These are phyloP conservation scores for Erodium chrysanthum DNA, from an alignment of 441 rosid species.

Conservation along the genomic window DNA sequence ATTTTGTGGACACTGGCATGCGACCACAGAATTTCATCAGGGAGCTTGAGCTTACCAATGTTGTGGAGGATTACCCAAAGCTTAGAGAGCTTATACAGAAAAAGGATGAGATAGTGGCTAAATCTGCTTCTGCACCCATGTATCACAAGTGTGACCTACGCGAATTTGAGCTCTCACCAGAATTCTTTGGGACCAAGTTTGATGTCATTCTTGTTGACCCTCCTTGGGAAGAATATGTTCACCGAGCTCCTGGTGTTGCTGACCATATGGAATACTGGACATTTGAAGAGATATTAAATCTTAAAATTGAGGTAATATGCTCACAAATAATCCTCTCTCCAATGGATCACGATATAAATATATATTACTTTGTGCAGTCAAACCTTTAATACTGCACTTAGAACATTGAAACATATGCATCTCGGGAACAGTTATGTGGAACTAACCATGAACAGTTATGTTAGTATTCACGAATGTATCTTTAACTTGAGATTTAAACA, in stretches of 20 bases:
- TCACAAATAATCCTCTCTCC: not conserved
- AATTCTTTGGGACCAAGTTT: conserved; percentile 86
- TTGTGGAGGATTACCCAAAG: conserved; percentile 96
- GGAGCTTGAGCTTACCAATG: conserved; percentile 94
- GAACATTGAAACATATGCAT: not conserved
- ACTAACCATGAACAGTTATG: not conserved
- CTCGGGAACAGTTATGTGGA: not conserved
- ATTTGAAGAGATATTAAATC: conserved; percentile 80
- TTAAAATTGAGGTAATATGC: conserved; percentile 77
- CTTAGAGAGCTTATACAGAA: conserved; percentile 98
- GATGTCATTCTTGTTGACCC: conserved; percentile 97
- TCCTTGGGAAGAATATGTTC: conserved; percentile 99
- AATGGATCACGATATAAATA: not conserved
- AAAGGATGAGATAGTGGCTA: conserved; percentile 91
- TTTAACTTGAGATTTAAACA: conserved; percentile 3
- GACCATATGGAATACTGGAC: conserved; percentile 98
- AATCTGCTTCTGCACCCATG: conserved; percentile 90
- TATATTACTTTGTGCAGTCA: not conserved
- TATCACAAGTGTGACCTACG: conserved; percentile 68
- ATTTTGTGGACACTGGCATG: conserved; percentile 98
- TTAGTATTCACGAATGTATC: not conserved
- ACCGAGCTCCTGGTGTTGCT: conserved; percentile 95
- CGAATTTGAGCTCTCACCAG: conserved; percentile 84
- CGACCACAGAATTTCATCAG: conserved; percentile 97
- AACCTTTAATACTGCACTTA: not conserved